phyloP scores from a whole-genome alignment of 495 filamentous ascomycete genomes.

The Corynascus novoguineensis region DNA sequence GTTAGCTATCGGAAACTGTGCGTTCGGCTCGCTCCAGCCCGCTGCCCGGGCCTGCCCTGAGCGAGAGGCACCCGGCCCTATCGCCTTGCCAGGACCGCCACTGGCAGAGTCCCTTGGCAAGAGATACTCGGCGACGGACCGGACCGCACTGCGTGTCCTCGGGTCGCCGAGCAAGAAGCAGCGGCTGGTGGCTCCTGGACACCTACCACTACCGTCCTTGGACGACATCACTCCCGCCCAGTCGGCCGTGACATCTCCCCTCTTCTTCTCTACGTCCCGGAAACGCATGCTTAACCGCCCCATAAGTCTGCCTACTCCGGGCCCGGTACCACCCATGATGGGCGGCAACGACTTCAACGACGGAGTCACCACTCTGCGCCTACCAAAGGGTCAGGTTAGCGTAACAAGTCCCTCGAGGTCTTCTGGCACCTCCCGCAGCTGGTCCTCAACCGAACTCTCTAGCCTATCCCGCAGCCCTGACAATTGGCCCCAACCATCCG shows the following conservation, averaged over 20 bases:
- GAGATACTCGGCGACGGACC: slow-evolving; percentile 13
- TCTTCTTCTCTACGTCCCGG: slow-evolving; percentile 55
- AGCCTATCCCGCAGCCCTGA: slow-evolving; percentile 40
- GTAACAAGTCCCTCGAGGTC: slow-evolving; percentile 44
- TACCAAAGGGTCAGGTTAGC: slow-evolving; percentile 55
- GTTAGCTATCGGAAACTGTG: slow-evolving; percentile 7
- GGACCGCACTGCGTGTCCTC: slow-evolving; percentile 4
- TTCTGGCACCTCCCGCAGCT: slow-evolving; percentile 44
- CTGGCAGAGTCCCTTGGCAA: slow-evolving; percentile 13
- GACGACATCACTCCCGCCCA: slow-evolving; percentile 27
- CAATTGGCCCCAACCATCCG: slow-evolving; percentile 31
- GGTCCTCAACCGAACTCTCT: slow-evolving; percentile 39
- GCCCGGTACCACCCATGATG: slow-evolving; percentile 55
- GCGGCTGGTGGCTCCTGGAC: slow-evolving; percentile 25
- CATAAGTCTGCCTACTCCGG: slow-evolving; percentile 49
- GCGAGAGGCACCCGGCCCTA: slow-evolving; percentile 1
- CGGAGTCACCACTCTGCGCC: slow-evolving; percentile 57
- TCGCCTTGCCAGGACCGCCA: neutral
- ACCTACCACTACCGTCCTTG: slow-evolving; percentile 24
- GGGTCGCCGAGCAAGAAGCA: slow-evolving; percentile 25
- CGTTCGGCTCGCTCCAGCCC: neutral
- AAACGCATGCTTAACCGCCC: slow-evolving; percentile 44
- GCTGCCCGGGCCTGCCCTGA: slow-evolving; percentile 1
- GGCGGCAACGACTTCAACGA: slow-evolving; percentile 45
- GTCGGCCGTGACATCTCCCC: slow-evolving; percentile 37